Evolutionary conservation across 2,329 filamentous ascomycete species (phyloP).

Genomic region (Sclerotinia spermophila): DNA sequence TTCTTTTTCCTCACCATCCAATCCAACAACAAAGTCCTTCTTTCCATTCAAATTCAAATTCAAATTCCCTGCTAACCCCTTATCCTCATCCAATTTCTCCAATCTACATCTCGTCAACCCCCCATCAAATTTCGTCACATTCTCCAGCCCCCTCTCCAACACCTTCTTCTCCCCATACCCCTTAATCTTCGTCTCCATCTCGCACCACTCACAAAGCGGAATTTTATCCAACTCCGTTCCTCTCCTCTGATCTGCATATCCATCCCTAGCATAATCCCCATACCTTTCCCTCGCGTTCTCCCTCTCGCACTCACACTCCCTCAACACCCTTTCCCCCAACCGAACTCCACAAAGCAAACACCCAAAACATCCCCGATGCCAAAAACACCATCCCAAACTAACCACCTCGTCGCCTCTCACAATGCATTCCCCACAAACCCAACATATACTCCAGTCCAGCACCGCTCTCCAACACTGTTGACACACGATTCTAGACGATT

Average conservation of each 20-base stretch:
- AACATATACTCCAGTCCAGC: conserved; percentile 53
- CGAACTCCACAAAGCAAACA: conserved; percentile 51
- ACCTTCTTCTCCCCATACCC: conserved; percentile 35
- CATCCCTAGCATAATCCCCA: not conserved
- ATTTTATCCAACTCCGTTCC: conserved; percentile 45
- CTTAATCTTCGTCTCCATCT: conserved; percentile 37
- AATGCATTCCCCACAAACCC: conserved; percentile 54
- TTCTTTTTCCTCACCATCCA: conserved; percentile 20
- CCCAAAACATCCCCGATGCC: conserved; percentile 55
- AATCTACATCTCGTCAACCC: conserved; percentile 47
- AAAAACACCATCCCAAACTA: conserved; percentile 59
- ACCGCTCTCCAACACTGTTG: conserved; percentile 46
- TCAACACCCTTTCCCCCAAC: conserved; percentile 25
- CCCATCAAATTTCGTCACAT: conserved; percentile 45
- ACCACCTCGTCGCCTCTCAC: conserved; percentile 52
- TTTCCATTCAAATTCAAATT: not conserved
- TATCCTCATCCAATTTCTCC: conserved; percentile 38
- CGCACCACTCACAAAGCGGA: conserved; percentile 50
- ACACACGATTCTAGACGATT: conserved; percentile 49
- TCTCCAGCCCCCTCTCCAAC: conserved; percentile 43
- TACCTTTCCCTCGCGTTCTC: not conserved
- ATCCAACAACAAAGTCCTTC: conserved; percentile 1
- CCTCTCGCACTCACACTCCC: not conserved
- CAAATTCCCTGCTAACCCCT: not conserved
- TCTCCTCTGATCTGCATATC: conserved; percentile 14